phyloP scores from a whole-genome alignment of 768 basidiomycete species.

The Tephrocybe rancida region DNA sequence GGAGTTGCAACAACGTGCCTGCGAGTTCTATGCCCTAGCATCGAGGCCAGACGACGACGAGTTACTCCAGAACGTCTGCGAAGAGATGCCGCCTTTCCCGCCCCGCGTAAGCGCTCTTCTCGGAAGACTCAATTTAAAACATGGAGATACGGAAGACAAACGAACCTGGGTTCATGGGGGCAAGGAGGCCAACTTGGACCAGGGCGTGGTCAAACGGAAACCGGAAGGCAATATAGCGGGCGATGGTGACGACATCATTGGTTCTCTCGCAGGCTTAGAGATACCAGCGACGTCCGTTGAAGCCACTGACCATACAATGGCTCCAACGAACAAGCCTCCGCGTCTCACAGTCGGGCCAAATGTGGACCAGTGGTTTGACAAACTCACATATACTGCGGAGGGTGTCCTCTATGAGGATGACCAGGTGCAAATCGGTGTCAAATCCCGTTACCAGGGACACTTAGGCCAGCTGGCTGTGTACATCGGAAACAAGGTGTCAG shows the following conservation, averaged over 20 bases:
- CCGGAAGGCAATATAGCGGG: conserved; percentile 33
- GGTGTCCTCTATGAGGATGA: conserved; percentile 96
- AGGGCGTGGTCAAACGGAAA: conserved; percentile 62
- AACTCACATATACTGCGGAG: conserved; percentile 76
- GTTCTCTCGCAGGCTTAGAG: conserved; percentile 84
- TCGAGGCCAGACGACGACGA: conserved; percentile 88
- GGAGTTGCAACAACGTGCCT: conserved; percentile 96
- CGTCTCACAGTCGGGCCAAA: conserved; percentile 68
- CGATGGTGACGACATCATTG: conserved; percentile 59
- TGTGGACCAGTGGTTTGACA: conserved; percentile 89
- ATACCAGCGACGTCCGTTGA: conserved; percentile 37
- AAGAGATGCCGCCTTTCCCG: conserved; percentile 99
- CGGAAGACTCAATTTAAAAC: conserved; percentile 85
- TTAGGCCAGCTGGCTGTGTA: conserved; percentile 93
- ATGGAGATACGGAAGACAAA: conserved; percentile 93
- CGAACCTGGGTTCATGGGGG: conserved; percentile 94
- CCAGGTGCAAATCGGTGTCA: conserved; percentile 94
- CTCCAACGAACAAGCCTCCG: conserved; percentile 36
- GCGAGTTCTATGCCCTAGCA: conserved; percentile 93
- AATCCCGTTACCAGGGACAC: conserved; percentile 95
- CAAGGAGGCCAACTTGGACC: conserved; percentile 87
- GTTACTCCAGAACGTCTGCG: conserved; percentile 90
- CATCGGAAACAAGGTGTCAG: conserved; percentile 92
- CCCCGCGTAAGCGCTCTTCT: conserved; percentile 91
- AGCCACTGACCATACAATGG: conserved; percentile 13